These are phyloP conservation scores for Mortierella claussenii DNA, from an alignment of 192 early-diverging fungal species.

Conservation along the genomic window DNA sequence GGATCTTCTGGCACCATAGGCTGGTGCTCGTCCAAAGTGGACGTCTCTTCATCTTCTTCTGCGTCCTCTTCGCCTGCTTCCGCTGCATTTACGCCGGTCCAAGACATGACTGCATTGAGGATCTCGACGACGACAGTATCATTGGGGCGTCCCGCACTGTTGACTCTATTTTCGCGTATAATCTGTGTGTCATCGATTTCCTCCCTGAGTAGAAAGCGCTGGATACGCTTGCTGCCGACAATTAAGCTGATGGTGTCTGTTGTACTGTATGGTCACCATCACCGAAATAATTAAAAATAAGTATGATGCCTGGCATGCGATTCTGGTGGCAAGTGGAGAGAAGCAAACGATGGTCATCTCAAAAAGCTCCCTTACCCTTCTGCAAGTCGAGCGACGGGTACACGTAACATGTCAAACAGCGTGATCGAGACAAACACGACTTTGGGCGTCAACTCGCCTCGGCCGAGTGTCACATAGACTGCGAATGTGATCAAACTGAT, in stretches of 20 bases:
- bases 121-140: conserved; percentile 13
- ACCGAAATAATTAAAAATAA: background rate
- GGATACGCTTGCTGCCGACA: conserved; percentile 34
- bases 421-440: conserved; percentile 43
- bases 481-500: conserved; percentile 34
- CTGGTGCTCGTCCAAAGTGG: background rate
- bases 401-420: conserved; percentile 27
- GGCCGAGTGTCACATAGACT: conserved; percentile 25
- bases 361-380: conserved; percentile 24
- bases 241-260: conserved; percentile 16
- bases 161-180: background rate
- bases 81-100: conserved; percentile 1
- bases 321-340: background rate
- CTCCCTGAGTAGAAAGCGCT: conserved; percentile 36
- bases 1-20: conserved; percentile 59
- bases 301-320: background rate
- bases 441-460: conserved; percentile 37
- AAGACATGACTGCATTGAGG: conserved; percentile 13
- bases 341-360: background rate
- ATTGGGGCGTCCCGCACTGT: too few species aligned
- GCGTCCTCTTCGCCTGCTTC: conserved; percentile 21
- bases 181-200: conserved; percentile 41
- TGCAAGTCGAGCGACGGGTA: conserved; percentile 27
- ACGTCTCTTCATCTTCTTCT: conserved; percentile 14
- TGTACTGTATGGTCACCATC: conserved; percentile 6